phyloP scores from a whole-genome alignment of 2,329 filamentous ascomycete genomes.

The Chaetomium globosum region DNA sequence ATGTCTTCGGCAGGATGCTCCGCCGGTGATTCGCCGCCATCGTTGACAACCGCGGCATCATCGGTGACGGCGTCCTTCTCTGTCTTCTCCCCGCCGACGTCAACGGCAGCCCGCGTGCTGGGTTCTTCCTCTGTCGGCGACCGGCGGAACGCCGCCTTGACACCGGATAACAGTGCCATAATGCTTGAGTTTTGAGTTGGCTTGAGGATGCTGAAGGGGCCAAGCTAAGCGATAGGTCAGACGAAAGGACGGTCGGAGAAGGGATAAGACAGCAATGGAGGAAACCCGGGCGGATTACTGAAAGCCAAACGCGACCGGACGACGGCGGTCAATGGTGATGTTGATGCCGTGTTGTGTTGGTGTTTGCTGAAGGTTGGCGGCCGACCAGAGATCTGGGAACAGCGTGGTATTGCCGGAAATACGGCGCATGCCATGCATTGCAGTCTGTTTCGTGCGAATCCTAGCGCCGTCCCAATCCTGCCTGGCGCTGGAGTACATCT shows the following conservation, averaged over 20 bases:
- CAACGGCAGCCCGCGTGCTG: not conserved
- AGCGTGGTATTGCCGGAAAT: not conserved
- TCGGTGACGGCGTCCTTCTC: constrained; percentile 12
- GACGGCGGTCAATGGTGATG: not conserved
- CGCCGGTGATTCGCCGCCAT: not conserved
- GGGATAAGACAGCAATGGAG: too few species aligned
- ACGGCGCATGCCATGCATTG: not conserved
- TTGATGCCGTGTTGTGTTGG: not conserved
- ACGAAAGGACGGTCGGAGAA: not conserved
- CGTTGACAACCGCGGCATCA: constrained; percentile 30
- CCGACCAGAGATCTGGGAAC: not conserved
- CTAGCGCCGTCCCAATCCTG: not conserved
- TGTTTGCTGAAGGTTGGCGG: not conserved
- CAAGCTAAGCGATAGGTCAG: not conserved
- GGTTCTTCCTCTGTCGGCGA: not conserved
- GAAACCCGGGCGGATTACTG: not conserved
- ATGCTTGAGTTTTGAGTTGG: not conserved
- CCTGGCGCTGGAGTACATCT: not conserved
- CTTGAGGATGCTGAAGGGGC: too few species aligned
- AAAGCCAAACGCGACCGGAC: not conserved
- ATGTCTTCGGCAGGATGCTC: constrained; percentile 29
- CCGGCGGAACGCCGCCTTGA: not conserved
- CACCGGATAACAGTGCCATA: constrained; percentile 1
- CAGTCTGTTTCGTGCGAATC: not conserved
- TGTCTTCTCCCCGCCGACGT: not conserved